phyloP scores from a whole-genome alignment of 2,329 filamentous ascomycete genomes.

The Fusarium chuoi region DNA sequence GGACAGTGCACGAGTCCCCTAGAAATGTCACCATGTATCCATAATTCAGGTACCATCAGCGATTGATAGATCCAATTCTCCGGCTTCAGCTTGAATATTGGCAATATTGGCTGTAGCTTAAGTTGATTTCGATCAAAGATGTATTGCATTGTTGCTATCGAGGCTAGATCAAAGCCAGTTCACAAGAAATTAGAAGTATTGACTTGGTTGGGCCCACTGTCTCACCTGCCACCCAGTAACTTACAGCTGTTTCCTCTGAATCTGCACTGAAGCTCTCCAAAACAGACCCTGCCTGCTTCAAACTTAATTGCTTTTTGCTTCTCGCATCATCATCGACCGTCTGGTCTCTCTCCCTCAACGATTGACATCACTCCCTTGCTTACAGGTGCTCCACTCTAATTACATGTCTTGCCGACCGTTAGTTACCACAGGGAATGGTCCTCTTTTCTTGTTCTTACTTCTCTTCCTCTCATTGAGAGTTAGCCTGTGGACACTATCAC shows the following conservation, averaged over 20 bases:
- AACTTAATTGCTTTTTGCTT: conserved; percentile 23
- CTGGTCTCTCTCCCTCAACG: background rate
- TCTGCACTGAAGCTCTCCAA: background rate
- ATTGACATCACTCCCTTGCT: conserved; percentile 19
- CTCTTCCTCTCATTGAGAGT: background rate
- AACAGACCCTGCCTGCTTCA: background rate
- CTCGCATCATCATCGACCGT: conserved; percentile 11
- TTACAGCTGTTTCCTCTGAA: background rate
- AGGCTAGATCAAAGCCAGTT: background rate
- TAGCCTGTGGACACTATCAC: conserved; percentile 15
- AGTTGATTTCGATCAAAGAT: too few species aligned
- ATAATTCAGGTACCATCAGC: background rate
- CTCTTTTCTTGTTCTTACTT: conserved; percentile 11
- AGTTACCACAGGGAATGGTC: background rate
- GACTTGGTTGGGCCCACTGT: background rate
- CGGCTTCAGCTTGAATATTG: background rate
- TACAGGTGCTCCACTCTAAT: conserved; percentile 16
- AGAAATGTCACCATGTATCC: background rate
- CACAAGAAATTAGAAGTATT: background rate
- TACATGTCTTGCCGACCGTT: conserved; percentile 30
- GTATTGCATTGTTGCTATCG: background rate
- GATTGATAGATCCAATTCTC: background rate
- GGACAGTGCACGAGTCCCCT: conserved; percentile 1
- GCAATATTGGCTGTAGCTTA: background rate
- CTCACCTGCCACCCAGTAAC: background rate